Evolutionary conservation across 148 eudicot genomes (phyloP).

Genomic region (Chenopodium berlandieri): DNA sequence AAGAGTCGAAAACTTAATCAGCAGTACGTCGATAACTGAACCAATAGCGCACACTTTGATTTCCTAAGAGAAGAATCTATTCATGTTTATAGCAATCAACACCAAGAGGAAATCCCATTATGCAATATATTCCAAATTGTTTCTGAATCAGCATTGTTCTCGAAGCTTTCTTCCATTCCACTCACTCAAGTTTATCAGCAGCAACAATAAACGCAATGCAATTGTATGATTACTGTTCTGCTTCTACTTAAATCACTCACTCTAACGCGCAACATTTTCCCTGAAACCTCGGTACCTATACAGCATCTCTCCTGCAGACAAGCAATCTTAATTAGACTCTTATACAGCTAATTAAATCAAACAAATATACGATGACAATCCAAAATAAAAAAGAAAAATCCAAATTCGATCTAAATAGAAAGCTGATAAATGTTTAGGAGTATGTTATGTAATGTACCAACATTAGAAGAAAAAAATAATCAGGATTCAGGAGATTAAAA

Average conservation of each 20-base stretch:
- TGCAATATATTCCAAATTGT: background rate
- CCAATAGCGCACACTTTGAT: background rate
- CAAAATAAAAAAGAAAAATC: too few relatives aligned
- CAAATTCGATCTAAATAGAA: too few relatives aligned
- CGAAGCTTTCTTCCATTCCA: background rate
- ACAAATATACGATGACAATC: too few relatives aligned
- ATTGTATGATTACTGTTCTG: background rate
- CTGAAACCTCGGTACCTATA: background rate
- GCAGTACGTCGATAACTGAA: background rate
- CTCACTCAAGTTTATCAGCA: background rate
- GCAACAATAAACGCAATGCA: background rate
- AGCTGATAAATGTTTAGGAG: too few relatives aligned
- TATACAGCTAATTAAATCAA: too few relatives aligned
- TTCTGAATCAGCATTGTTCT: conserved; percentile 5
- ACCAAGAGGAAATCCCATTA: background rate
- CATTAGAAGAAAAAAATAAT: too few relatives aligned
- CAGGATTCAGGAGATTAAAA: too few relatives aligned
- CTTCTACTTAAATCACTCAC: background rate
- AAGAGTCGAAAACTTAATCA: background rate
- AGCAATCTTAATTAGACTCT: background rate
- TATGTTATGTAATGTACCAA: too few relatives aligned
- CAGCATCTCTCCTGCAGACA: conserved; percentile 11
- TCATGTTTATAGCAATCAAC: background rate
- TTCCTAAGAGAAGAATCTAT: background rate
- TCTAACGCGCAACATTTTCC: background rate